These are phyloP conservation scores for Porphyrellus cyaneotinctus DNA, from an alignment of 768 basidiomycete genomes.

Conservation along the genomic window DNA sequence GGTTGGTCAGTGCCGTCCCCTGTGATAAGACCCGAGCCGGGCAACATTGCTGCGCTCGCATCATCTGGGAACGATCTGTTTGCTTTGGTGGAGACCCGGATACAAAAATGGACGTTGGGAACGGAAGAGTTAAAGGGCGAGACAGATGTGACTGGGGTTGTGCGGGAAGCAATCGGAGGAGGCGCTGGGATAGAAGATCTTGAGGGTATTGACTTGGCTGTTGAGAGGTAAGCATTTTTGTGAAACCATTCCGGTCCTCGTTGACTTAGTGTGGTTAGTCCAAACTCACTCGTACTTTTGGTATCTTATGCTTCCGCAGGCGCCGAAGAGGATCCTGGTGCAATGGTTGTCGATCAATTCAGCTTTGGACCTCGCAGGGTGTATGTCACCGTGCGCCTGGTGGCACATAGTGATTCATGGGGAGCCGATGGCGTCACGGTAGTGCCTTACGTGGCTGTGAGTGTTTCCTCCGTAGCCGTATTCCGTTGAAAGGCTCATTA, in stretches of 20 bases:
- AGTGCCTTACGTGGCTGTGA: conserved; percentile 76
- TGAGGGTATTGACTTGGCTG: conserved; percentile 66
- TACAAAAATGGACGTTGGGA: conserved; percentile 59
- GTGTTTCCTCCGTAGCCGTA: conserved; percentile 21
- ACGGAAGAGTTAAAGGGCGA: conserved; percentile 60
- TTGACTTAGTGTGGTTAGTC: conserved; percentile 31
- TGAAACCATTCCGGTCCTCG: background rate
- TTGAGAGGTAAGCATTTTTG: conserved; percentile 46
- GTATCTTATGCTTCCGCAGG: conserved; percentile 59
- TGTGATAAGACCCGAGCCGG: conserved; percentile 41
- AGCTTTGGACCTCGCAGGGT: conserved; percentile 51
- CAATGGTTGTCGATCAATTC: conserved; percentile 35
- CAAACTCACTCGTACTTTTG: conserved; percentile 54
- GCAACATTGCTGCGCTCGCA: conserved; percentile 64
- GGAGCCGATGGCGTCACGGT: conserved; percentile 39
- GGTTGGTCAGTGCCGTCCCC: conserved; percentile 40
- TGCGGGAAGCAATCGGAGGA: conserved; percentile 46
- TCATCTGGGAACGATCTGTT: conserved; percentile 56
- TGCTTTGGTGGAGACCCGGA: conserved; percentile 60
- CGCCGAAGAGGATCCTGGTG: conserved; percentile 39
- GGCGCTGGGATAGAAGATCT: conserved; percentile 55
- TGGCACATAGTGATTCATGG: conserved; percentile 26
- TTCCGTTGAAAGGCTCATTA: background rate
- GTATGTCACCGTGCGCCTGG: conserved; percentile 57
- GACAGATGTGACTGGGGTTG: conserved; percentile 47